A percentile compares a stretch with the other conserved stretches of the same genome.
phyloP scores from a whole-genome alignment of 768 basidiomycete genomes.

The Myochromella boudieri region DNA sequence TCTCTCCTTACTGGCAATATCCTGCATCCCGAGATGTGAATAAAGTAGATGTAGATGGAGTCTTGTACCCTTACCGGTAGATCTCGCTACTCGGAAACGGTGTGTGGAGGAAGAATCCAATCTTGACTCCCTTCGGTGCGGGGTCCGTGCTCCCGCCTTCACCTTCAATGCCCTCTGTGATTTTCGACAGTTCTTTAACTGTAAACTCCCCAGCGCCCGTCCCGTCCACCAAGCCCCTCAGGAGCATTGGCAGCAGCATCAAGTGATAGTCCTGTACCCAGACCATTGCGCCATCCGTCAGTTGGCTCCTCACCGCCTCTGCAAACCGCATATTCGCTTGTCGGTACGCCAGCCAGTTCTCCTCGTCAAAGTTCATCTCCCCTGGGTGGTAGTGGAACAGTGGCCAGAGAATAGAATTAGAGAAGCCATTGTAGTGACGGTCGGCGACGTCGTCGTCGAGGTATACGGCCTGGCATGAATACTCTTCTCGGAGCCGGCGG shows the following conservation, averaged over 20 bases:
- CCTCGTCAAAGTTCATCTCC: conserved; percentile 99
- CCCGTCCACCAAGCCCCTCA: conserved; percentile 88
- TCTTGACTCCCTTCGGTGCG: conserved; percentile 81
- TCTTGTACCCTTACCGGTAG: conserved; percentile 61
- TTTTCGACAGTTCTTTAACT: conserved; percentile 60
- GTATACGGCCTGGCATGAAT: conserved; percentile 96
- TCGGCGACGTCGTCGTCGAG: conserved; percentile 99
- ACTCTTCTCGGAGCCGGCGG: conserved; percentile 90
- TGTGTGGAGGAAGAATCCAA: conserved; percentile 98
- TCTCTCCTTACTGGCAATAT: conserved; percentile 96
- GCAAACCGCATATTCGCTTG: conserved; percentile 96
- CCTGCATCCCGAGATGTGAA: conserved; percentile 38
- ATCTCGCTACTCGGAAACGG: conserved; percentile 98
- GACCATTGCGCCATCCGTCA: conserved; percentile 88
- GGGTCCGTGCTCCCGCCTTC: conserved; percentile 40
- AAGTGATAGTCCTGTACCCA: conserved; percentile 99
- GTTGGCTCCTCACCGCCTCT: conserved; percentile 77
- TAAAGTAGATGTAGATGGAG: not conserved
- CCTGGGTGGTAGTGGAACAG: conserved; percentile 99
- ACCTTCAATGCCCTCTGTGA: conserved; percentile 69
- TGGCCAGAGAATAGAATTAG: conserved; percentile 99
- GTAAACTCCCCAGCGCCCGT: conserved; percentile 56
- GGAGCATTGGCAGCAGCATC: conserved; percentile 95
- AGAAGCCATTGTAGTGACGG: conserved; percentile 97
- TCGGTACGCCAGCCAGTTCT: conserved; percentile 96